Evolutionary conservation across 306 rosid genomes (phyloP).

Genomic region (Dicorynia guianensis): DNA sequence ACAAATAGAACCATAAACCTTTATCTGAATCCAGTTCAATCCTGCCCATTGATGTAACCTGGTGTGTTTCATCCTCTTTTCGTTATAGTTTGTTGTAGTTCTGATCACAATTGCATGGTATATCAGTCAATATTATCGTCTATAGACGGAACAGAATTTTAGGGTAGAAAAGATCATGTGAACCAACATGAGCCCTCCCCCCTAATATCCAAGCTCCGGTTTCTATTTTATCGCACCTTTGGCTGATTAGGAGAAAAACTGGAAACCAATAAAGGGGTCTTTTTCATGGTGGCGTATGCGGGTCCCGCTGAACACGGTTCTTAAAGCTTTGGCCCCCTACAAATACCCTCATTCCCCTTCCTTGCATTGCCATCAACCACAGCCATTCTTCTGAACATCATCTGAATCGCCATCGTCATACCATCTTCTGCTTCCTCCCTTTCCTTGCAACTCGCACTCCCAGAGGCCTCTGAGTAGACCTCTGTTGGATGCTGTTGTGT

Average conservation of each 20-base stretch:
- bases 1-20: too few relatives aligned
- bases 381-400: slow-evolving; percentile 41
- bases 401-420: slow-evolving; percentile 15
- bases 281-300: slow-evolving; percentile 55
- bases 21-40: too few relatives aligned
- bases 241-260: slow-evolving; percentile 16
- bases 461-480: slow-evolving; percentile 62
- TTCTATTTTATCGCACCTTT: not conserved
- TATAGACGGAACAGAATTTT: not conserved
- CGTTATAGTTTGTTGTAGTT: not conserved
- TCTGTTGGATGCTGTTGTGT: slow-evolving; percentile 59
- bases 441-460: slow-evolving; percentile 56
- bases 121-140: not conserved
- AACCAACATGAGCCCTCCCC: slow-evolving; percentile 2
- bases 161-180: not conserved
- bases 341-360: slow-evolving; percentile 68
- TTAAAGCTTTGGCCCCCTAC: slow-evolving; percentile 54
- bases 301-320: slow-evolving; percentile 88
- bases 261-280: slow-evolving; percentile 31
- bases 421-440: slow-evolving; percentile 22
- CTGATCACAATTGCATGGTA: not conserved
- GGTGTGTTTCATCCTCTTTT: too few relatives aligned
- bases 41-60: too few relatives aligned
- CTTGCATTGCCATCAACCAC: slow-evolving; percentile 57
- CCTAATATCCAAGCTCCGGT: not conserved